Percentiles rank a stretch among this genome's conserved stretches.
phyloP scores from a whole-genome alignment of 140 eudicot species.

The Erigeron philadelphicus region DNA sequence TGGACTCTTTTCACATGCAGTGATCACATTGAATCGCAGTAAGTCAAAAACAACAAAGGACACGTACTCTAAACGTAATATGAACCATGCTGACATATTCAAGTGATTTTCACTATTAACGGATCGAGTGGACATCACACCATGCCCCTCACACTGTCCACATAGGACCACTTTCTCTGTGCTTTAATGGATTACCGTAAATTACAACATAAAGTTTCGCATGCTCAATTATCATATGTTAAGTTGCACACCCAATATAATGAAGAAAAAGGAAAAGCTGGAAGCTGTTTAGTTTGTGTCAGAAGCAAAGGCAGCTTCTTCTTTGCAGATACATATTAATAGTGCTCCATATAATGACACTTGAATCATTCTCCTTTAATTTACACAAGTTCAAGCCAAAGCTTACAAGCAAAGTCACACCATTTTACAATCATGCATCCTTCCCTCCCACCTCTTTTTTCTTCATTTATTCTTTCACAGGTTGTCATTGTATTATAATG shows the following conservation, averaged over 20 bases:
- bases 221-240: not conserved
- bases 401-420: slow-evolving; percentile 13
- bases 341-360: slow-evolving; percentile 13
- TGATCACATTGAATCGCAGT: too few species aligned
- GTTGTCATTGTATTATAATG: not conserved
- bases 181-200: not conserved
- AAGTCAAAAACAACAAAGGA: too few species aligned
- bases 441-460: too few species aligned
- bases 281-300: slow-evolving; percentile 30
- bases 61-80: too few species aligned
- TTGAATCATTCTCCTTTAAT: slow-evolving; percentile 20
- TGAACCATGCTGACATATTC: too few species aligned
- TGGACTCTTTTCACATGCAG: too few species aligned
- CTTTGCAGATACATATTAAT: slow-evolving; percentile 10
- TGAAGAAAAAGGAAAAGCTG: slow-evolving; percentile 16
- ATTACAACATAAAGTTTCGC: not conserved
- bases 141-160: too few species aligned
- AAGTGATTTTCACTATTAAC: too few species aligned
- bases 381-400: slow-evolving; percentile 16
- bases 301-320: slow-evolving; percentile 35
- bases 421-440: not conserved
- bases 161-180: too few species aligned
- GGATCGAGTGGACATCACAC: too few species aligned
- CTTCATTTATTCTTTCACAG: too few species aligned
- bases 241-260: not conserved